Evolutionary conservation across 2,329 filamentous ascomycete species (phyloP).

Genomic region (Xylaria sp.): DNA sequence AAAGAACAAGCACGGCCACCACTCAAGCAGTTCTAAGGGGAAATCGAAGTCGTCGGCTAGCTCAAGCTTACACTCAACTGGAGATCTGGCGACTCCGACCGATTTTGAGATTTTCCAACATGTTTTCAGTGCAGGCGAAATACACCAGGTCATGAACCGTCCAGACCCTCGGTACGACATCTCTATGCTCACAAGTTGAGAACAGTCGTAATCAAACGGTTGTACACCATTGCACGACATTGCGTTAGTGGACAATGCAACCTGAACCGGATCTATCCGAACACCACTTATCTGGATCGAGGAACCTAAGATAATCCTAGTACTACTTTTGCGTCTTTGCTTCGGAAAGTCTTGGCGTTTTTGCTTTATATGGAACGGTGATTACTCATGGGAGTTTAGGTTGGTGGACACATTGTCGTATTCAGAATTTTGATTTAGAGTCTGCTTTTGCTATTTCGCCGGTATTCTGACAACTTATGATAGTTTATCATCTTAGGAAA

Average conservation of each 20-base stretch:
- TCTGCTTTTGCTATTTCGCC: slow-evolving; percentile 8
- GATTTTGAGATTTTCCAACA: slow-evolving; percentile 65
- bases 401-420: slow-evolving; percentile 15
- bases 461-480: not conserved
- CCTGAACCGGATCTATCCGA: slow-evolving; percentile 42
- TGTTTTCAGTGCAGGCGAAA: slow-evolving; percentile 62
- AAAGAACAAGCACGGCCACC: slow-evolving; percentile 53
- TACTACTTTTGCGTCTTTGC: slow-evolving; percentile 23
- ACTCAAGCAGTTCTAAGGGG: slow-evolving; percentile 44
- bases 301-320: slow-evolving; percentile 29
- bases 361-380: slow-evolving; percentile 25
- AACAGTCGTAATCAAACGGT: slow-evolving; percentile 30
- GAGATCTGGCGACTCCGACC: slow-evolving; percentile 43
- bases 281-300: slow-evolving; percentile 19
- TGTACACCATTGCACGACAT: slow-evolving; percentile 46
- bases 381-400: slow-evolving; percentile 28
- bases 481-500: not conserved
- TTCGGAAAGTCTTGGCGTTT: slow-evolving; percentile 35
- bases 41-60: slow-evolving; percentile 47
- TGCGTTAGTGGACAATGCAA: slow-evolving; percentile 39
- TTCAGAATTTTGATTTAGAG: slow-evolving; percentile 12
- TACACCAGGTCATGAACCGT: slow-evolving; percentile 60
- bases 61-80: slow-evolving; percentile 47
- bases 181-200: slow-evolving; percentile 53
- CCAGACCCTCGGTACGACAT: slow-evolving; percentile 66